Base-by-base conservation (phyloP, 108 stramenopile species). In the Hondaea fermentalgiana region DNA sequence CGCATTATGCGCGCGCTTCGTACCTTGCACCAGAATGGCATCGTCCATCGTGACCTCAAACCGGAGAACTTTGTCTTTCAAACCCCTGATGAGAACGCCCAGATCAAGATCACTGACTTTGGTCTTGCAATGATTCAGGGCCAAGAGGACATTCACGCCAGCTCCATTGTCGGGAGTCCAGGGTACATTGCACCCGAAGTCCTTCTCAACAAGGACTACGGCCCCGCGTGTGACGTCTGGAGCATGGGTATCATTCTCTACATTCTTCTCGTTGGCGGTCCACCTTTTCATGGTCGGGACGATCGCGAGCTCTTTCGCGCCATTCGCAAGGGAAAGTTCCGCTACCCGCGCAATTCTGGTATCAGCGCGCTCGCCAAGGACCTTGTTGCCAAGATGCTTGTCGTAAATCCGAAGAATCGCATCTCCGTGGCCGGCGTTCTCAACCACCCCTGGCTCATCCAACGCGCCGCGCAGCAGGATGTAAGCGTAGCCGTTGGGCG, bases 381-480 rank as follows among this genome's bases (percentile, higher is more conserved):
- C 45, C 87, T 94, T 44, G 92, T 94, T 28, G 5, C 57, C 35
- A 87, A 76, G 72, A 60, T 93, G 90, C 89, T 94, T 43, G 57
- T 57, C 47, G 92, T 94, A 21, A 89, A 94, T 88, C 90, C 91
- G 0, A 89, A 28, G 44, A 14, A 87, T 45, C 92, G 94, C 43
- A 87, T 93, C 55, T 93, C 93, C 4, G 92, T 92, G 35, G 89
- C 12, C 57, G 90, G 93, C 59, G 90, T 93, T 58, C 91, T 94
- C 35, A 45, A 69, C 19, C 93, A 87, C 69, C 69, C 60, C 14
- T 90, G 90, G 90, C 8, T 90, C 49, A 47, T 83, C 51, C 76
- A 83, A 3, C 45, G 51, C 2, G 76, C 76, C n/a, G 76, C 76
- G 49, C 45, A 47, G 23, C 49, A 47, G 49, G 76, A 83, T 35